A percentile compares a stretch with the other conserved stretches of the same genome.
Evolutionary conservation across 805 yeast genomes (phyloP).

Genomic region (Yarrowia alimentaria): DNA sequence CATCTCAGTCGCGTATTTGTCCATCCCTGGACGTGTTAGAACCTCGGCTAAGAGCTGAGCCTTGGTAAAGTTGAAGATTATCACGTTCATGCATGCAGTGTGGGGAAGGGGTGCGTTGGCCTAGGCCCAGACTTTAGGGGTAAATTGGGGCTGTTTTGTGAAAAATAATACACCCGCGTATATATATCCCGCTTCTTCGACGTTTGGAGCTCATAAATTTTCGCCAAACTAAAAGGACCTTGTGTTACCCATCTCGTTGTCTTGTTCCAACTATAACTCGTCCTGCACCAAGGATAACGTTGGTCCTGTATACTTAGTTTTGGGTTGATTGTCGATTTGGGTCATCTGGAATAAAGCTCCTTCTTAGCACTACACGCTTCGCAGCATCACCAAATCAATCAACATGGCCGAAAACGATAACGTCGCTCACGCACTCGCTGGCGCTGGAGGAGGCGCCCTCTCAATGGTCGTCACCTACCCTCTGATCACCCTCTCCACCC

Average conservation of each 20-base stretch:
- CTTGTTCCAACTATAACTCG: neutral
- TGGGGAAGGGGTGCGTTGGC: too few species aligned
- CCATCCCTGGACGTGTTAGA: too few species aligned
- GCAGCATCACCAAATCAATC: neutral
- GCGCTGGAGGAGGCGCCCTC: slow-evolving; percentile 90
- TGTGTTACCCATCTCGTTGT: too few species aligned
- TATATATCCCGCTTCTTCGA: too few species aligned
- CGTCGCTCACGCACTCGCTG: slow-evolving; percentile 88
- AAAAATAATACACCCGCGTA: too few species aligned
- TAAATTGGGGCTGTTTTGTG: too few species aligned
- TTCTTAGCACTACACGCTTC: neutral
- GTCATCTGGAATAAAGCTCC: slow-evolving; percentile 6
- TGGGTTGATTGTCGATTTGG: slow-evolving; percentile 1
- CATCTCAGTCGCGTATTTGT: too few species aligned
- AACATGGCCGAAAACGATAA: slow-evolving; percentile 36
- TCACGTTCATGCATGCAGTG: slow-evolving; percentile 28
- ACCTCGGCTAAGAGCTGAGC: slow-evolving; percentile 20
- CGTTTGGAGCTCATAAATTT: too few species aligned
- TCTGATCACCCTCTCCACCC: slow-evolving; percentile 77
- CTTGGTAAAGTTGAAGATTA: slow-evolving; percentile 26
- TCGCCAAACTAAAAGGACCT: too few species aligned
- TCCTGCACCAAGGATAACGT: slow-evolving; percentile 19
- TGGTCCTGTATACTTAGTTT: slow-evolving; percentile 2
- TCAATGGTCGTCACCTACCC: slow-evolving; percentile 90
- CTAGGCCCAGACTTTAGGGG: too few species aligned